phyloP scores from a whole-genome alignment of 495 filamentous ascomycete species.

The Hypoxylon lienhwacheense region DNA sequence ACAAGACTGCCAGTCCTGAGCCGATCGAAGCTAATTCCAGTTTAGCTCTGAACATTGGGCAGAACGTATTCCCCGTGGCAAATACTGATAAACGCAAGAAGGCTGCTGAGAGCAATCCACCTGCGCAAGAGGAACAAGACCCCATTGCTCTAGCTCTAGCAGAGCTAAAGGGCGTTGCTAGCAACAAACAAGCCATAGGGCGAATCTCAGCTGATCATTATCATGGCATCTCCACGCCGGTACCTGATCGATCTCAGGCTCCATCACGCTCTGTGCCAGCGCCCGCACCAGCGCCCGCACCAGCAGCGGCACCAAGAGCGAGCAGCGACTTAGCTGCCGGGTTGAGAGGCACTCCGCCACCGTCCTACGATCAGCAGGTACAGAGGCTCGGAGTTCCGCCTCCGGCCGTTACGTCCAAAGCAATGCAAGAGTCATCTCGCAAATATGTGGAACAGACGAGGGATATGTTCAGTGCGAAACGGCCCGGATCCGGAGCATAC shows the following conservation, averaged over 20 bases:
- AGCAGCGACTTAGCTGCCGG: constrained; percentile 52
- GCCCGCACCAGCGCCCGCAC: too few species aligned
- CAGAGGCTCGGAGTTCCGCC: constrained; percentile 85
- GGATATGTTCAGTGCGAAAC: constrained; percentile 67
- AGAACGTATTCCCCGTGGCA: constrained; percentile 96
- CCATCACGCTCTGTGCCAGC: constrained; percentile 43
- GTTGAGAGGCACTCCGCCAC: constrained; percentile 73
- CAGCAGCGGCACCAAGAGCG: constrained; percentile 55
- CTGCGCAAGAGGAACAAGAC: constrained; percentile 57
- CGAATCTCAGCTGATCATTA: constrained; percentile 91
- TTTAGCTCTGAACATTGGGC: constrained; percentile 92
- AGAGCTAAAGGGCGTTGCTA: constrained; percentile 79
- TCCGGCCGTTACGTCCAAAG: constrained; percentile 84
- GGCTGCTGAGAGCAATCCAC: constrained; percentile 34
- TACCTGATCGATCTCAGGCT: constrained; percentile 50
- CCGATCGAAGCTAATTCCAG: constrained; percentile 91
- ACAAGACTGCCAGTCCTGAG: constrained; percentile 64
- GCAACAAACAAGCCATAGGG: constrained; percentile 69
- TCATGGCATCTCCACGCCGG: constrained; percentile 83
- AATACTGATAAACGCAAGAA: constrained; percentile 64
- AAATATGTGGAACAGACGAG: constrained; percentile 82
- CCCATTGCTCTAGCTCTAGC: constrained; percentile 92
- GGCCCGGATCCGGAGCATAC: constrained; percentile 45
- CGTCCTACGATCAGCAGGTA: constrained; percentile 77
- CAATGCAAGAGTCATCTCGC: constrained; percentile 91